These are phyloP conservation scores for Monosporascus sp. DNA, from an alignment of 2,329 filamentous ascomycete genomes.

Conservation along the genomic window DNA sequence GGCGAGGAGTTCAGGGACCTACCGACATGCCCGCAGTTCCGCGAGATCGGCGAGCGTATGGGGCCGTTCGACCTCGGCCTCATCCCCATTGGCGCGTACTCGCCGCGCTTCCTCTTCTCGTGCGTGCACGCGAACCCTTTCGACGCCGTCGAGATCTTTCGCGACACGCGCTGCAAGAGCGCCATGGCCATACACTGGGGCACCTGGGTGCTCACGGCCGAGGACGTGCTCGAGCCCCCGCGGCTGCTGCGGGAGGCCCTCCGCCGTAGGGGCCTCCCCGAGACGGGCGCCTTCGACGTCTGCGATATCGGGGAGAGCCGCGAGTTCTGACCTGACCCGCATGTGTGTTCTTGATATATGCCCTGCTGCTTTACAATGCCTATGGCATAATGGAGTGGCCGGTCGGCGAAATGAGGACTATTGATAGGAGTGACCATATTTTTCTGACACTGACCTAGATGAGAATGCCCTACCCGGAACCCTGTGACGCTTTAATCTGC, in stretches of 20 bases:
- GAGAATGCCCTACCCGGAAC: too few relatives aligned
- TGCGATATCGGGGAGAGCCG: slow-evolving; percentile 80
- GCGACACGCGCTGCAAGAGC: slow-evolving; percentile 69
- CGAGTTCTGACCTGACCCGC: slow-evolving; percentile 51
- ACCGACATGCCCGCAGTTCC: slow-evolving; percentile 78
- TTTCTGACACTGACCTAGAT: too few relatives aligned
- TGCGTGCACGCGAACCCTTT: slow-evolving; percentile 80
- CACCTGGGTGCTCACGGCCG: slow-evolving; percentile 78
- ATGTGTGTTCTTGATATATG: too few relatives aligned
- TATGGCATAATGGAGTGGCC: too few relatives aligned
- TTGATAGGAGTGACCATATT: too few relatives aligned
- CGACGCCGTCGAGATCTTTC: slow-evolving; percentile 85
- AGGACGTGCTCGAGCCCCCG: slow-evolving; percentile 82
- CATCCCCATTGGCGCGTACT: slow-evolving; percentile 90
- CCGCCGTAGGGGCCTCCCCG: slow-evolving; percentile 57
- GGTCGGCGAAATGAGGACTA: too few relatives aligned
- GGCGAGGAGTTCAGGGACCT: slow-evolving; percentile 57
- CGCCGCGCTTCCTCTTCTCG: slow-evolving; percentile 66
- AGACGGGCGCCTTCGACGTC: slow-evolving; percentile 72
- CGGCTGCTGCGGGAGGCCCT: slow-evolving; percentile 66
- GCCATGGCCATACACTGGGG: slow-evolving; percentile 94
- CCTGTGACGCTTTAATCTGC: too few relatives aligned
- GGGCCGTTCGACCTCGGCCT: slow-evolving; percentile 88
- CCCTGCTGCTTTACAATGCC: too few relatives aligned
- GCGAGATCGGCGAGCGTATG: slow-evolving; percentile 70